Evolutionary conservation across 2,329 filamentous ascomycete genomes (phyloP).

Genomic region (Xylaria digitata): DNA sequence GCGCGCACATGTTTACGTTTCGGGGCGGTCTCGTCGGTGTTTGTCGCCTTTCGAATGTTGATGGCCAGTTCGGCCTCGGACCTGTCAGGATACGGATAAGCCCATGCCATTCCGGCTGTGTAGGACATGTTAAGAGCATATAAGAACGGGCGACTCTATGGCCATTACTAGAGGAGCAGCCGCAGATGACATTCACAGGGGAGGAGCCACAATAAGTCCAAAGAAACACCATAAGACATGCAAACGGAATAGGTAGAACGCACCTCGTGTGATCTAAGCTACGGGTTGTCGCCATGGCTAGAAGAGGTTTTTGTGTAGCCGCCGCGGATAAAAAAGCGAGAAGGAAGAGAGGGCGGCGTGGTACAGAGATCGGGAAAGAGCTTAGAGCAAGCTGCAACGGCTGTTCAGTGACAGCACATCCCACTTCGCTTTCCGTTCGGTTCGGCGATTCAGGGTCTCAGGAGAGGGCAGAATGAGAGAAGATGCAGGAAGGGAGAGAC

Average conservation of each 20-base stretch:
- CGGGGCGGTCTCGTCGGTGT: slow-evolving; percentile 73
- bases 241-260: slow-evolving; percentile 36
- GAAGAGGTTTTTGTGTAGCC: slow-evolving; percentile 35
- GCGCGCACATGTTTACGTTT: slow-evolving; percentile 95
- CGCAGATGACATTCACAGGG: slow-evolving; percentile 8
- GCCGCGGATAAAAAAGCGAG: slow-evolving; percentile 17
- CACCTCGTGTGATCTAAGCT: slow-evolving; percentile 52
- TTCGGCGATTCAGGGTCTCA: slow-evolving; percentile 30
- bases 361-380: slow-evolving; percentile 39
- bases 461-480: slow-evolving; percentile 14
- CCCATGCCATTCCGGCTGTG: slow-evolving; percentile 36
- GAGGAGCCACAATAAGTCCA: slow-evolving; percentile 7
- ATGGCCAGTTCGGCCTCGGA: slow-evolving; percentile 76
- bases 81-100: slow-evolving; percentile 54
- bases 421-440: slow-evolving; percentile 33
- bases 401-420: slow-evolving; percentile 42
- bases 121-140: slow-evolving; percentile 33
- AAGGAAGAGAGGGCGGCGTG: slow-evolving; percentile 28
- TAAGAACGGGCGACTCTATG: neutral
- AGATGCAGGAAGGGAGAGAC: slow-evolving; percentile 17
- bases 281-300: slow-evolving; percentile 50
- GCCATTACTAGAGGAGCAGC: slow-evolving; percentile 14
- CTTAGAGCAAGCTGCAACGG: slow-evolving; percentile 33
- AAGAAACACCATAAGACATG: slow-evolving; percentile 16
- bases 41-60: slow-evolving; percentile 78